Percentiles rank a stretch among this genome's conserved stretches.
These are phyloP conservation scores for Phycomyces blakesleeanus DNA, from an alignment of 192 early-diverging fungal species.

Conservation along the genomic window DNA sequence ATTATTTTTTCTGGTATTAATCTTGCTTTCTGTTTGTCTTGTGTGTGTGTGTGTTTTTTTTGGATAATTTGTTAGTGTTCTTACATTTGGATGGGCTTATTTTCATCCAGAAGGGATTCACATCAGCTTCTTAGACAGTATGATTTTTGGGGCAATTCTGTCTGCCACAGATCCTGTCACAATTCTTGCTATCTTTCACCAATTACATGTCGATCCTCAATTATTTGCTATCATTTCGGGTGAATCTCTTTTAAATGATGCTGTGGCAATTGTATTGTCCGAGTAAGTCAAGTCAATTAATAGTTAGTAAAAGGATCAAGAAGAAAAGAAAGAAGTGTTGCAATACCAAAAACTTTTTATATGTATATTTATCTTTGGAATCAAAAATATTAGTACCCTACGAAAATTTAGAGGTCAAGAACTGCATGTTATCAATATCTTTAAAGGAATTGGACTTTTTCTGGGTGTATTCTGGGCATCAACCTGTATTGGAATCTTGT, in stretches of 20 bases:
- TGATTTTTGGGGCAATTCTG: conserved; percentile 92
- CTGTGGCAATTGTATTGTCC: conserved; percentile 97
- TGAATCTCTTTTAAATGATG: conserved; percentile 92
- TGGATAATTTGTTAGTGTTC: too few relatives aligned
- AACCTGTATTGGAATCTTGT: conserved; percentile 74
- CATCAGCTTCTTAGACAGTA: conserved; percentile 84
- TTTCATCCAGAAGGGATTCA: conserved; percentile 67
- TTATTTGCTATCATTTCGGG: conserved; percentile 96
- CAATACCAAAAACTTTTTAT: background rate
- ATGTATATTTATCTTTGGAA: conserved; percentile 4
- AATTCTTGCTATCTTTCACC: conserved; percentile 91
- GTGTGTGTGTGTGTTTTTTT: too few relatives aligned
- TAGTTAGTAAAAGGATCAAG: background rate
- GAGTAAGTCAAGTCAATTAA: conserved; percentile 42
- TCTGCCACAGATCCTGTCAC: conserved; percentile 98
- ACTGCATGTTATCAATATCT: conserved; percentile 59
- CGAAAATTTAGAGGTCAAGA: conserved; percentile 72
- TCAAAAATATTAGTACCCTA: conserved; percentile 61
- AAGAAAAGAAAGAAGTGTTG: too few relatives aligned
- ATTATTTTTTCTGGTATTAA: too few relatives aligned
- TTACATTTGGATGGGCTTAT: conserved; percentile 66
- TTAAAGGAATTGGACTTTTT: conserved; percentile 66
- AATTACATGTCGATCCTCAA: conserved; percentile 90
- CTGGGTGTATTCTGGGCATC: conserved; percentile 81
- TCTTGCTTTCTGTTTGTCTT: too few relatives aligned